phyloP scores from a whole-genome alignment of 495 filamentous ascomycete species.

The Hypoxylon trugodes region DNA sequence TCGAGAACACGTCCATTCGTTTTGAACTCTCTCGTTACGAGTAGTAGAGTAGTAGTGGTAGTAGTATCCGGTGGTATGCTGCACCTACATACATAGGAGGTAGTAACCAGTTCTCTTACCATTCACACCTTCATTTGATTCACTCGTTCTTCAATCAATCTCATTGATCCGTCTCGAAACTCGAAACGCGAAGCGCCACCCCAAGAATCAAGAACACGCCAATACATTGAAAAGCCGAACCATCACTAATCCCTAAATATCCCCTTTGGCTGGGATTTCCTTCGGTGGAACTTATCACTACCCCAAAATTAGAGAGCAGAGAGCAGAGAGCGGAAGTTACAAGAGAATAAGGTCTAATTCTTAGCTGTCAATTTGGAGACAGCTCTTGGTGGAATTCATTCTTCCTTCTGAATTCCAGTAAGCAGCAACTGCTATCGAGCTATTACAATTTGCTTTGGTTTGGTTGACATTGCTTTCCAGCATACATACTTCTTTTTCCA shows the following conservation, averaged over 20 bases:
- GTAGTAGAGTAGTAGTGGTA: constrained; percentile 11
- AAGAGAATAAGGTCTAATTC: no score
- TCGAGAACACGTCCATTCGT: constrained; percentile 28
- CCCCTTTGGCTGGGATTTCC: background rate
- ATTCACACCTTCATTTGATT: constrained; percentile 17
- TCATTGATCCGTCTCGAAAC: constrained; percentile 9
- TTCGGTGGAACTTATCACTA: constrained; percentile 1
- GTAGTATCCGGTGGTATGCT: no score
- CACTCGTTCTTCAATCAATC: background rate
- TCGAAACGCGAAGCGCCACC: background rate
- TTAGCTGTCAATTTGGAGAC: no score
- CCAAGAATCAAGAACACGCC: background rate
- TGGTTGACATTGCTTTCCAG: constrained; percentile 15
- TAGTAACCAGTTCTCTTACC: constrained; percentile 10
- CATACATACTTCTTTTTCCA: background rate
- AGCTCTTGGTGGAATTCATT: no score
- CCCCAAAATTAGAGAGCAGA: background rate
- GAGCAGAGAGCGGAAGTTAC: constrained; percentile 27
- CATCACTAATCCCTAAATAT: background rate
- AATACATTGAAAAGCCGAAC: constrained; percentile 18
- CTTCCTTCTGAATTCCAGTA: no score
- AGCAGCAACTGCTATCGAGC: no score
- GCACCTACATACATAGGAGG: constrained; percentile 10
- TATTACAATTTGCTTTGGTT: no score
- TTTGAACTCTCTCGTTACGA: constrained; percentile 12